phyloP scores from a whole-genome alignment of 2,329 filamentous ascomycete genomes.

The Aspergillus nomiae region DNA sequence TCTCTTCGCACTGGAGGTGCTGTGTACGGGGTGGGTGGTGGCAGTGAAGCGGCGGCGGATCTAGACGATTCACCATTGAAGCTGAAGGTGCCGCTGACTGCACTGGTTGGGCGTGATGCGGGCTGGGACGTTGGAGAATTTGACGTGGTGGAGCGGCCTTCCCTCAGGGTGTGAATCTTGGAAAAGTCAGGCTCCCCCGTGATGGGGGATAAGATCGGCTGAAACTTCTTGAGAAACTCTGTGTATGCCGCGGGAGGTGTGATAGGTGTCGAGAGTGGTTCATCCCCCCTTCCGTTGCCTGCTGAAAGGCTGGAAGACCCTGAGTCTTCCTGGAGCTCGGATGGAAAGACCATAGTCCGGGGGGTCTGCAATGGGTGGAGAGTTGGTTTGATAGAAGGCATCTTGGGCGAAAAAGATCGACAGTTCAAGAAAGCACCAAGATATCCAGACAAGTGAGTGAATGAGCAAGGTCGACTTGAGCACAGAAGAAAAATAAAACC shows the following conservation, averaged over 20 bases:
- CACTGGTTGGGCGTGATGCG: slow-evolving; percentile 43
- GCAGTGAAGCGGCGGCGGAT: slow-evolving; percentile 61
- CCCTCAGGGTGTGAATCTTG: slow-evolving; percentile 30
- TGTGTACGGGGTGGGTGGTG: slow-evolving; percentile 63
- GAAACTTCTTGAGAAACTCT: slow-evolving; percentile 86
- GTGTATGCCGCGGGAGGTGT: slow-evolving; percentile 87
- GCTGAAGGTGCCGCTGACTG: slow-evolving; percentile 47
- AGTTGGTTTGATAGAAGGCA: slow-evolving; percentile 38
- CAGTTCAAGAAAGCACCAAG: neutral
- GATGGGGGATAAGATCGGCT: slow-evolving; percentile 66
- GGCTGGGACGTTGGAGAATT: slow-evolving; percentile 39
- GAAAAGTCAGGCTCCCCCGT: slow-evolving; percentile 58
- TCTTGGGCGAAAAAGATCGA: slow-evolving; percentile 14
- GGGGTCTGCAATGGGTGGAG: slow-evolving; percentile 48
- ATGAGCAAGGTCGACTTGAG: neutral
- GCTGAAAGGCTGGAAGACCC: slow-evolving; percentile 55
- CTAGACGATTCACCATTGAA: slow-evolving; percentile 56
- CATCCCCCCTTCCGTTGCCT: slow-evolving; percentile 57
- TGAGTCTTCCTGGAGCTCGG: slow-evolving; percentile 62
- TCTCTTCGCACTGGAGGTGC: slow-evolving; percentile 58
- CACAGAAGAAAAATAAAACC: neutral
- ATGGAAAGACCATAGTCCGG: slow-evolving; percentile 50
- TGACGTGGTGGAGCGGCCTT: slow-evolving; percentile 12
- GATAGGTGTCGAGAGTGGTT: slow-evolving; percentile 76
- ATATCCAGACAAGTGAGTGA: neutral